A percentile compares a stretch with the other conserved stretches of the same genome.
phyloP scores from a whole-genome alignment of 208 protist genomes.

The Herpetomonas samuelpessoai region DNA sequence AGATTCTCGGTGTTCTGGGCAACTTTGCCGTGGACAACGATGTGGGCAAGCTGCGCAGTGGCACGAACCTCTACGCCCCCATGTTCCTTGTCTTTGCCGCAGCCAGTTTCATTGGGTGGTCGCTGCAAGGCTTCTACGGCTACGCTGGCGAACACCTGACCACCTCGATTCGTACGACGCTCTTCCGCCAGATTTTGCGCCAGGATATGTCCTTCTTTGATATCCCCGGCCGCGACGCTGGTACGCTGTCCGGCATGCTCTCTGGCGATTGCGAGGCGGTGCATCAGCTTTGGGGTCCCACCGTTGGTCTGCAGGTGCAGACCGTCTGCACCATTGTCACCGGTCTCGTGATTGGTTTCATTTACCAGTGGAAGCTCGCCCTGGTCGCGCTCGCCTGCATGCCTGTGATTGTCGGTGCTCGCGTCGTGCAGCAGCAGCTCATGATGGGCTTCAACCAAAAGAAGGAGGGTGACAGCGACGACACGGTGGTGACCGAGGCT shows the following conservation, averaged over 20 bases:
- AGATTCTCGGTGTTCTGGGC: conserved; percentile 41
- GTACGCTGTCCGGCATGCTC: conserved; percentile 68
- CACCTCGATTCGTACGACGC: conserved; percentile 49
- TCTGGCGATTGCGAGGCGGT: conserved; percentile 80
- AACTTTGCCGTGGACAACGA: conserved; percentile 28
- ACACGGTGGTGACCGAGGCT: conserved; percentile 66
- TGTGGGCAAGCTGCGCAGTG: conserved; percentile 20
- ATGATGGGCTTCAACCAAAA: conserved; percentile 40
- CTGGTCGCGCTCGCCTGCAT: conserved; percentile 56
- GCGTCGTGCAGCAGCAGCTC: conserved; percentile 42
- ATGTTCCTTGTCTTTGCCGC: conserved; percentile 49
- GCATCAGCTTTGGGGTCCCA: conserved; percentile 69
- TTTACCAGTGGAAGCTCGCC: conserved; percentile 76
- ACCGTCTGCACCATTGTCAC: conserved; percentile 38
- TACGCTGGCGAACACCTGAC: conserved; percentile 73
- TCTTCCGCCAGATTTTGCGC: conserved; percentile 65
- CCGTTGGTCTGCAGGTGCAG: conserved; percentile 64
- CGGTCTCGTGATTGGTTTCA: conserved; percentile 60
- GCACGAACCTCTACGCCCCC: conserved; percentile 45
- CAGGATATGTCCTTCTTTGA: conserved; percentile 90
- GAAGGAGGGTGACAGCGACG: conserved; percentile 45
- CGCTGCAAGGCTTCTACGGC: conserved; percentile 65
- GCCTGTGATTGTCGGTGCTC: conserved; percentile 41
- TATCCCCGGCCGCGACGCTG: conserved; percentile 62
- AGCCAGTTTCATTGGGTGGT: conserved; percentile 40